A percentile compares a stretch with the other conserved stretches of the same genome.
Conservation (phyloP, 2,329 filamentous ascomycete species). For the Cercospora sp. region DNA sequence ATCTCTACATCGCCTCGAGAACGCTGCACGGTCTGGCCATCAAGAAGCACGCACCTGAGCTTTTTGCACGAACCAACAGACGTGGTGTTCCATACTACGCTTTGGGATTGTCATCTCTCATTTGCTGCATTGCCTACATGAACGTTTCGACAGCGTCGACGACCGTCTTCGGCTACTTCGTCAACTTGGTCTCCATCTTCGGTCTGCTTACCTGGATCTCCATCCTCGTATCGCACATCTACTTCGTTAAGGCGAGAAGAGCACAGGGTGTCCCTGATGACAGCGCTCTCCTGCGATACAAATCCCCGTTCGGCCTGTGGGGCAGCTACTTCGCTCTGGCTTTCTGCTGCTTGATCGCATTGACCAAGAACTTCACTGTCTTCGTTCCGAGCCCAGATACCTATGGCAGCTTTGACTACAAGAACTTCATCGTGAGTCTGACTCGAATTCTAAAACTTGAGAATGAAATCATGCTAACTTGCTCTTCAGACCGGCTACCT, state of each 20-base stretch:
- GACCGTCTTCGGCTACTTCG: constrained; percentile 51
- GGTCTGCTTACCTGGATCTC: constrained; percentile 52
- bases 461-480: constrained; percentile 4
- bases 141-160: constrained; percentile 46
- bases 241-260: constrained; percentile 48
- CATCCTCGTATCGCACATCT: constrained; percentile 52
- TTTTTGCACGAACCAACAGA: constrained; percentile 70
- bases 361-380: constrained; percentile 81
- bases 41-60: constrained; percentile 68
- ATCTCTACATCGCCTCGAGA: constrained; percentile 65
- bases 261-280: constrained; percentile 50
- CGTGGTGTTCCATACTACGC: constrained; percentile 70
- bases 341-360: constrained; percentile 70
- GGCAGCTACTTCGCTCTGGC: constrained; percentile 68
- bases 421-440: constrained; percentile 67
- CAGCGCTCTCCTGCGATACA: constrained; percentile 49
- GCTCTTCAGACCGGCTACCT: constrained; percentile 57
- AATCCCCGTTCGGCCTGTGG: constrained; percentile 68
- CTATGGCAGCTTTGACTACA: constrained; percentile 65
- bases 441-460: neutral
- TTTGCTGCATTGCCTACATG: constrained; percentile 60
- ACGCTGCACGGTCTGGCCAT: constrained; percentile 68
- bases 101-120: constrained; percentile 60
- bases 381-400: constrained; percentile 55
- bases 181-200: constrained; percentile 46